These are phyloP conservation scores for Stentor roeselii DNA, from an alignment of 73 alveolate genomes.

Conservation along the genomic window DNA sequence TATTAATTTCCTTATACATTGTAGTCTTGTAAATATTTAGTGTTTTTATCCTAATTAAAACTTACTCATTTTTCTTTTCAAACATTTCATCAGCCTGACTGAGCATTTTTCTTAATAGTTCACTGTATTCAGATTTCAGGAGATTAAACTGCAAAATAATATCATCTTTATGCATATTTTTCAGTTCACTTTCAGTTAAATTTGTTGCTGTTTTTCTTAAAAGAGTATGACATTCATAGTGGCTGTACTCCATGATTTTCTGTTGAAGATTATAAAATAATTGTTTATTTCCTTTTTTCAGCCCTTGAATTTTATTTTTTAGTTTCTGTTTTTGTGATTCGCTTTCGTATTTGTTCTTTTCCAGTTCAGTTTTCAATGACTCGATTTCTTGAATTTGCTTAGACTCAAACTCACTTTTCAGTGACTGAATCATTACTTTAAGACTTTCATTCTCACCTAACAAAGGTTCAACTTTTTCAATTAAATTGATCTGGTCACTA, in stretches of 20 bases:
- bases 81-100: not conserved
- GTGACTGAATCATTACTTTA: too few species aligned
- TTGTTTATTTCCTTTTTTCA: not conserved
- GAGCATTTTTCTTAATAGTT: not conserved
- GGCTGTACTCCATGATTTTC: not conserved
- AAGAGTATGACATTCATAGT: not conserved
- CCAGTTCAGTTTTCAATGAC: not conserved
- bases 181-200: not conserved
- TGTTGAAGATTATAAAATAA: not conserved
- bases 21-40: not conserved
- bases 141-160: not conserved
- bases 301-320: not conserved
- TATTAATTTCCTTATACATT: not conserved
- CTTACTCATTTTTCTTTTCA: not conserved
- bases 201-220: not conserved
- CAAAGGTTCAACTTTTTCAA: too few species aligned
- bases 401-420: too few species aligned
- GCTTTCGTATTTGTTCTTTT: not conserved
- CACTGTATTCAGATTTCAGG: not conserved
- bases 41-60: too few species aligned
- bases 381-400: not conserved
- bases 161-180: not conserved
- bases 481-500: too few species aligned
- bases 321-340: not conserved
- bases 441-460: too few species aligned